Base-by-base conservation (phyloP, 495 filamentous ascomycete genomes). In the Hypoxylon crocopeplum region DNA sequence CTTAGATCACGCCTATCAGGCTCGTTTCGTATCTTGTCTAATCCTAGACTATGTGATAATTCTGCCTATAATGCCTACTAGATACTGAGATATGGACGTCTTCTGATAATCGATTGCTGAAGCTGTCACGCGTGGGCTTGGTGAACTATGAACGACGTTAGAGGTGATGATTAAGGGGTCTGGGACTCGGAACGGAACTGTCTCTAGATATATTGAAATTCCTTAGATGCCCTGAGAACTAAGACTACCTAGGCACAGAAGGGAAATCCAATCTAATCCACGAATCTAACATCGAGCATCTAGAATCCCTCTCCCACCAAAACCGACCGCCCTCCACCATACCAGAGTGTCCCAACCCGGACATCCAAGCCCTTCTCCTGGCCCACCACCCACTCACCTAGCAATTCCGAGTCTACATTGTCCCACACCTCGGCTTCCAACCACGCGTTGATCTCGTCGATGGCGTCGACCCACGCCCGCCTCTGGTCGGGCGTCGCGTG, bases 371-470 rank as follows among this genome's bases (percentile, higher is more conserved):
- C 91, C 57, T 76, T 82, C 68, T 91, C 90, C 59, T 92, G 83
- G 1, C 91, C 91, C 17, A 94, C 82, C 45, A 87, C 76, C 91
- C 91, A 96, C 63, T 83, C 74, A 19, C 80, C 72, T 16, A 75
- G 66, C 30, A 73, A 67, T 20, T 71, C 48, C 21, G 68, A 74
- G 20, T 71, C 73, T 24, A 66, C 67, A 34, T 73, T 76, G 6
- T 84, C 79, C 88, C 92, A 92, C 55, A 87, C 86, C 66, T 87
- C 79, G 3, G 68, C 69, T 57, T 83, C 75, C 21, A 97, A 74
- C 82, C 85, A 88, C 5, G 54, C 64, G 74, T 98, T 97, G 53
- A 96, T 82, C 42, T 82, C 78, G 40, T 93, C 90, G 44, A 97
- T 88, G 22, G 75, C 79, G 16, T 77, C 66, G 16, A 96, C 75